phyloP scores from a whole-genome alignment of 2,329 filamentous ascomycete species.

The Fusarium sp. region DNA sequence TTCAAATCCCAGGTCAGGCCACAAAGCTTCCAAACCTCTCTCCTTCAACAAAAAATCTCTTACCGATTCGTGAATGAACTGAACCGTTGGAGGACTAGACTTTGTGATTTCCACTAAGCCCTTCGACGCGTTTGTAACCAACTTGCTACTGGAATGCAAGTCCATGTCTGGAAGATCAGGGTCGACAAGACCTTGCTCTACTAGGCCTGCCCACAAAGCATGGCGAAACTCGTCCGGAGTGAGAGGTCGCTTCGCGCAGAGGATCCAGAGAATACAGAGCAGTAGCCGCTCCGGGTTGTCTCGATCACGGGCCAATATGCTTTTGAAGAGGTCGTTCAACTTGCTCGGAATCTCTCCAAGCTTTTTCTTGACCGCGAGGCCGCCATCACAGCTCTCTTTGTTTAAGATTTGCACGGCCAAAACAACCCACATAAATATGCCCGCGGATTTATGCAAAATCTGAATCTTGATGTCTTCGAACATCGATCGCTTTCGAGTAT shows the following conservation, averaged over 20 bases:
- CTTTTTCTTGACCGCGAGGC: constrained; percentile 36
- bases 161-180: constrained; percentile 32
- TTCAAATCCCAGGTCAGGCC: constrained; percentile 11
- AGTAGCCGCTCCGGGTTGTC: constrained; percentile 52
- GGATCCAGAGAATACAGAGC: constrained; percentile 61
- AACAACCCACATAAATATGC: constrained; percentile 57
- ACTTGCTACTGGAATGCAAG: neutral
- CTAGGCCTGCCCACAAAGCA: constrained; percentile 15
- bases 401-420: constrained; percentile 54
- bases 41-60: constrained; percentile 56
- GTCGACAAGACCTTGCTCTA: neutral
- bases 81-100: constrained; percentile 48
- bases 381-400: constrained; percentile 44
- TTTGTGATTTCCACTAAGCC: constrained; percentile 57
- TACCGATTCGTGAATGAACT: constrained; percentile 65
- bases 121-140: constrained; percentile 55
- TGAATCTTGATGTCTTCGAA: constrained; percentile 8
- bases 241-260: constrained; percentile 58
- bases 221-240: constrained; percentile 55
- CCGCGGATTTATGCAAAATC: constrained; percentile 50
- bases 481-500: rapidly evolving
- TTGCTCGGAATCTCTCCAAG: constrained; percentile 50
- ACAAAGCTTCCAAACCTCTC: constrained; percentile 38
- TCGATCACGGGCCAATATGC: constrained; percentile 59
- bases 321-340: constrained; percentile 59